Percentiles rank a stretch among this genome's conserved stretches.
Conservation (phyloP, 805 yeast species). For the Torulaspora maleeae region DNA sequence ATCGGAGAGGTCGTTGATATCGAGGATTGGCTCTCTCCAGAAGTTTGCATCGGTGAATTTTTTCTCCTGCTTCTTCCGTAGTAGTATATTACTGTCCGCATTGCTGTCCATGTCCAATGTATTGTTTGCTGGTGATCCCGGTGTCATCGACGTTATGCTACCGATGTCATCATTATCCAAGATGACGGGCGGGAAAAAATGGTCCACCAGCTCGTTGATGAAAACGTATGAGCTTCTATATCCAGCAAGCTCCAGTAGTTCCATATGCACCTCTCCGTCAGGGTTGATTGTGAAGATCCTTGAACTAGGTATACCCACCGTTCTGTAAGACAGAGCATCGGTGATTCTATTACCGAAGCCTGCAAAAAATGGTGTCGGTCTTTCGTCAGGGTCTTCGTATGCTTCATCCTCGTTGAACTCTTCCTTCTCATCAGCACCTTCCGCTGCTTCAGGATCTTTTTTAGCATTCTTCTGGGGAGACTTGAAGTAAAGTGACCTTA, state of each 20-base stretch:
- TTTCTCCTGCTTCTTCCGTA: slow-evolving; percentile 29
- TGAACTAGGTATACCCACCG: slow-evolving; percentile 90
- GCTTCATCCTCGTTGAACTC: slow-evolving; percentile 12
- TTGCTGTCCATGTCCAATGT: slow-evolving; percentile 18
- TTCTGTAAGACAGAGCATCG: slow-evolving; percentile 90
- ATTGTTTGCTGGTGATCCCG: slow-evolving; percentile 30
- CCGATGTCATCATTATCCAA: slow-evolving; percentile 32
- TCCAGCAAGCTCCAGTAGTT: slow-evolving; percentile 88
- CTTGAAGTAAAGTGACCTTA: slow-evolving; percentile 59
- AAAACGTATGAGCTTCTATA: slow-evolving; percentile 81
- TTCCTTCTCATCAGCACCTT: background rate
- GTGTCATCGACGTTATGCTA: slow-evolving; percentile 30
- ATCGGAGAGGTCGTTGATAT: slow-evolving; percentile 57
- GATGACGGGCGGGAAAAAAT: slow-evolving; percentile 85
- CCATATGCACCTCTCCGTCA: slow-evolving; percentile 97
- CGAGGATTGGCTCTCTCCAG: slow-evolving; percentile 81
- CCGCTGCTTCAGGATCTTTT: slow-evolving; percentile 3
- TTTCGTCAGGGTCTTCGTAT: slow-evolving; percentile 35
- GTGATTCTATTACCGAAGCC: slow-evolving; percentile 97
- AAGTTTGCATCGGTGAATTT: slow-evolving; percentile 81
- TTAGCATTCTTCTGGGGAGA: slow-evolving; percentile 5
- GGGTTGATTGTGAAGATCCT: slow-evolving; percentile 94
- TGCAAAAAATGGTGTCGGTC: slow-evolving; percentile 84
- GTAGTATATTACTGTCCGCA: slow-evolving; percentile 20
- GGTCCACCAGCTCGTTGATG: slow-evolving; percentile 92